Percentiles rank a stretch among this genome's conserved stretches.
Evolutionary conservation across 768 basidiomycete genomes (phyloP).

Genomic region (Rhizopogon sp.): DNA sequence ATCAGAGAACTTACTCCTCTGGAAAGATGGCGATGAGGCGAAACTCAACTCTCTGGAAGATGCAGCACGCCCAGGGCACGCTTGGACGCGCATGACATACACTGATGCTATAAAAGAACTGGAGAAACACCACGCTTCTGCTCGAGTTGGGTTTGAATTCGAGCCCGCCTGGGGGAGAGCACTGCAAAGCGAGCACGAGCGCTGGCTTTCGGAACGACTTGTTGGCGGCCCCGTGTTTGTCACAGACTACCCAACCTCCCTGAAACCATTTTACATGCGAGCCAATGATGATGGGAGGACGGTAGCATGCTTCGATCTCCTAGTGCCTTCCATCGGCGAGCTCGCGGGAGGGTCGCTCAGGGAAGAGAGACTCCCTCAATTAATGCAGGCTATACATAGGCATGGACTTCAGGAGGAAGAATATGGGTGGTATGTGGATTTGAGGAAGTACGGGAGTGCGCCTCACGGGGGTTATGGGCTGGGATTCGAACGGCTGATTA

Average conservation of each 20-base stretch:
- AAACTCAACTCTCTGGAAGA: slow-evolving; percentile 31
- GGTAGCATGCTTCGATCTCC: slow-evolving; percentile 93
- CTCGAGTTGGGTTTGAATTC: slow-evolving; percentile 42
- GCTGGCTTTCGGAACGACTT: slow-evolving; percentile 73
- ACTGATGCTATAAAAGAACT: slow-evolving; percentile 67
- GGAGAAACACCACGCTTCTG: slow-evolving; percentile 25
- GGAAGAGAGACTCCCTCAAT: slow-evolving; percentile 59
- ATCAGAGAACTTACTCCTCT: slow-evolving; percentile 27
- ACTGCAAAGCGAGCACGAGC: slow-evolving; percentile 89
- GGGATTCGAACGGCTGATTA: slow-evolving; percentile 89
- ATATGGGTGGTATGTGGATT: slow-evolving; percentile 74
- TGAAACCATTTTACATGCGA: slow-evolving; percentile 99
- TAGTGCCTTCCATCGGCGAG: slow-evolving; percentile 86
- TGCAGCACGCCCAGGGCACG: slow-evolving; percentile 25
- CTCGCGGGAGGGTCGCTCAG: slow-evolving; percentile 89
- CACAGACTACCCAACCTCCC: slow-evolving; percentile 73
- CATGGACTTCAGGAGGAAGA: slow-evolving; percentile 35
- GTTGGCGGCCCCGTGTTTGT: slow-evolving; percentile 82
- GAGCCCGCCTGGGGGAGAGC: slow-evolving; percentile 61
- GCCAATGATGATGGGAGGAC: slow-evolving; percentile 51
- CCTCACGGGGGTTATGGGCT: slow-evolving; percentile 96
- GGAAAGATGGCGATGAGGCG: slow-evolving; percentile 34
- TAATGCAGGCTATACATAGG: slow-evolving; percentile 46
- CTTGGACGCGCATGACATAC: slow-evolving; percentile 78
- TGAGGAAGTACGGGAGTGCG: slow-evolving; percentile 79